Conservation (phyloP, 2,329 filamentous ascomycete genomes). For the Helotiales sp. region DNA sequence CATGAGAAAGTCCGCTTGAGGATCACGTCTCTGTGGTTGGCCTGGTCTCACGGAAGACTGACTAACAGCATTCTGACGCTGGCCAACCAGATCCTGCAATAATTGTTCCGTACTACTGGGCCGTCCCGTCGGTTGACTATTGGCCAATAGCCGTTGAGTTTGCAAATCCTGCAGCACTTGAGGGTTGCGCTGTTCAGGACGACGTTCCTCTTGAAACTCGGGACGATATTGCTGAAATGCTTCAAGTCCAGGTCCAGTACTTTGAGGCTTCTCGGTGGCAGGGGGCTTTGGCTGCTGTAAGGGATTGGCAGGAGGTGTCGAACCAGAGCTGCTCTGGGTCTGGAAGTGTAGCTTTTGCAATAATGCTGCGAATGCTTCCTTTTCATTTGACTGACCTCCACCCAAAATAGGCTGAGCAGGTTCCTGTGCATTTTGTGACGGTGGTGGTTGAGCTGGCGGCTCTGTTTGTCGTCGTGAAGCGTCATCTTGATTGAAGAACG, state of each 20-base stretch:
- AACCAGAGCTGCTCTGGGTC: conserved; percentile 40
- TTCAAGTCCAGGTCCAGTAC: conserved; percentile 46
- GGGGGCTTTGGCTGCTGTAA: conserved; percentile 32
- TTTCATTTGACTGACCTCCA: conserved; percentile 55
- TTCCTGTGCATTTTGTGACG: conserved; percentile 24
- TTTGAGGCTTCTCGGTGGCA: conserved; percentile 45
- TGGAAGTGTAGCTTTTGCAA: conserved; percentile 74
- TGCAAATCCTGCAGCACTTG: conserved; percentile 52
- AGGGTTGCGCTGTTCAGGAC: conserved; percentile 34
- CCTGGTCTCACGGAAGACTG: conserved; percentile 50
- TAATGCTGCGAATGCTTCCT: conserved; percentile 81
- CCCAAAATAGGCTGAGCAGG: conserved; percentile 19
- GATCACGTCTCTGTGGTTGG: conserved; percentile 42
- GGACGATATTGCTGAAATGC: conserved; percentile 41
- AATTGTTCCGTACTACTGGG: conserved; percentile 52
- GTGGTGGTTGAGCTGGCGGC: conserved; percentile 42
- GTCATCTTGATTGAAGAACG: conserved; percentile 67
- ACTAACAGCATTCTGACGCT: conserved; percentile 56
- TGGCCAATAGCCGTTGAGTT: conserved; percentile 41
- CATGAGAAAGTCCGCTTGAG: conserved; percentile 82
- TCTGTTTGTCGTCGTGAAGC: conserved; percentile 50
- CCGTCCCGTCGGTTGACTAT: conserved; percentile 43
- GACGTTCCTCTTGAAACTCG: conserved; percentile 32
- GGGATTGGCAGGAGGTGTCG: conserved; percentile 43
- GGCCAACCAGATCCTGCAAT: conserved; percentile 59